phyloP scores from a whole-genome alignment of 352 stramenopile genomes.

The Poterioochromonas sp. region DNA sequence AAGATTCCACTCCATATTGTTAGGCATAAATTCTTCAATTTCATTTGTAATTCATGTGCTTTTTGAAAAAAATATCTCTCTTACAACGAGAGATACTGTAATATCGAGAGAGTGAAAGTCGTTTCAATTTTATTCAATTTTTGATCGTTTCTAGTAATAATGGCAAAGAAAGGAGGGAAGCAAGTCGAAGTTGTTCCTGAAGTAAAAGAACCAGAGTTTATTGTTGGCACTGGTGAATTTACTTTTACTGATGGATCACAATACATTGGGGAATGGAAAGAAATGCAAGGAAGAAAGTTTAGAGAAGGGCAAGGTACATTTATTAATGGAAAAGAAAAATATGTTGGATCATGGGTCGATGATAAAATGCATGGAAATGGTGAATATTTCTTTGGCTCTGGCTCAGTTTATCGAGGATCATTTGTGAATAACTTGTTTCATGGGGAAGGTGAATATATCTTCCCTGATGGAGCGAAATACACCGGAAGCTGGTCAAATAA shows the following conservation, averaged over 20 bases:
- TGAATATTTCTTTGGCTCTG: constrained; percentile 12
- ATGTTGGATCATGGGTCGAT: constrained; percentile 8
- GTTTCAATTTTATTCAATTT: too few relatives aligned
- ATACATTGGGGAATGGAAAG: constrained; percentile 11
- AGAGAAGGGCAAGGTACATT: constrained; percentile 9
- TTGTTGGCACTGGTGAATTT: neutral
- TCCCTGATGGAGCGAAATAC: constrained; percentile 28
- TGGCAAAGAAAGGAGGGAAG: neutral
- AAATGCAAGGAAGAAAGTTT: neutral
- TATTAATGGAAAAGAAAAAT: constrained; percentile 1
- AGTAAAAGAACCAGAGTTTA: neutral
- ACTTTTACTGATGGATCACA: neutral
- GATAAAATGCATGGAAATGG: constrained; percentile 11
- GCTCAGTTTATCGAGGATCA: neutral
- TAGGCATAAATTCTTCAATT: too few relatives aligned
- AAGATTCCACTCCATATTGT: too few relatives aligned
- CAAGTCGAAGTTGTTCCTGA: neutral
- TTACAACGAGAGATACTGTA: too few relatives aligned
- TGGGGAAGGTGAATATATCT: neutral
- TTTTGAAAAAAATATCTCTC: too few relatives aligned
- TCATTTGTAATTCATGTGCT: too few relatives aligned
- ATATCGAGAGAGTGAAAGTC: too few relatives aligned
- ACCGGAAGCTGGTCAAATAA: neutral
- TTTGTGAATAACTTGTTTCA: neutral
- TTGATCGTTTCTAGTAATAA: too few relatives aligned